Conservation (phyloP, 139 green algal genomes). For the Auxenochlorella protothecoides region DNA sequence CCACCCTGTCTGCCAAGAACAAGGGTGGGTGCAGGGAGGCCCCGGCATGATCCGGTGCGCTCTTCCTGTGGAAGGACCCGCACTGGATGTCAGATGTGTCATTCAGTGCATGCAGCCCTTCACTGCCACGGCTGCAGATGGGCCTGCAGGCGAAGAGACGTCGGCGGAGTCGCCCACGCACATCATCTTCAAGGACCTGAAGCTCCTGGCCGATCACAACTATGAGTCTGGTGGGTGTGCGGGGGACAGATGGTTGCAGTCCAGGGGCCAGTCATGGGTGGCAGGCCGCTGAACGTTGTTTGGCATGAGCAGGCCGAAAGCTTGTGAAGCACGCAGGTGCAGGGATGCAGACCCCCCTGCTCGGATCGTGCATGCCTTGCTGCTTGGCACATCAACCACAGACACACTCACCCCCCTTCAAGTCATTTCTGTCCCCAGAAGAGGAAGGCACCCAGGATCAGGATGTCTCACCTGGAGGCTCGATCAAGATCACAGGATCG, state of each 20-base stretch:
- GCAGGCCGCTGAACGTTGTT: not conserved
- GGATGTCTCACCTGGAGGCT: too few relatives aligned
- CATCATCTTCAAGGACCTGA: slow-evolving; percentile 42
- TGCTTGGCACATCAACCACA: too few relatives aligned
- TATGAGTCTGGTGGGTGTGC: not conserved
- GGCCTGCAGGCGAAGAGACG: not conserved
- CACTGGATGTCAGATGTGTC: not conserved
- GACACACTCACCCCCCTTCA: too few relatives aligned
- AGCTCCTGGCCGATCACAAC: slow-evolving; percentile 21
- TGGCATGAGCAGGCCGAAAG: not conserved
- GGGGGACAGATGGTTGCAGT: not conserved
- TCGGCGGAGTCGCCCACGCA: not conserved
- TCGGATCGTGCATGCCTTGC: too few relatives aligned
- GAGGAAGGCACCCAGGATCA: too few relatives aligned
- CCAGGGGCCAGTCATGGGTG: not conserved
- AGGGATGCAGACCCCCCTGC: too few relatives aligned
- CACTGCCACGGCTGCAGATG: not conserved
- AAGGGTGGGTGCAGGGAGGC: not conserved
- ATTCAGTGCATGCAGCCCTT: not conserved
- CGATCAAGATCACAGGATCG: too few relatives aligned
- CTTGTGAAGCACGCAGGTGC: not conserved
- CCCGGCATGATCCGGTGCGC: not conserved
- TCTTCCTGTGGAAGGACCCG: not conserved
- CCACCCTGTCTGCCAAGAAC: not conserved
- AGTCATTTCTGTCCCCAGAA: too few relatives aligned